A percentile compares a stretch with the other conserved stretches of the same genome.
These are phyloP conservation scores for Penicillium parvum DNA, from an alignment of 495 filamentous ascomycete genomes.

Conservation along the genomic window DNA sequence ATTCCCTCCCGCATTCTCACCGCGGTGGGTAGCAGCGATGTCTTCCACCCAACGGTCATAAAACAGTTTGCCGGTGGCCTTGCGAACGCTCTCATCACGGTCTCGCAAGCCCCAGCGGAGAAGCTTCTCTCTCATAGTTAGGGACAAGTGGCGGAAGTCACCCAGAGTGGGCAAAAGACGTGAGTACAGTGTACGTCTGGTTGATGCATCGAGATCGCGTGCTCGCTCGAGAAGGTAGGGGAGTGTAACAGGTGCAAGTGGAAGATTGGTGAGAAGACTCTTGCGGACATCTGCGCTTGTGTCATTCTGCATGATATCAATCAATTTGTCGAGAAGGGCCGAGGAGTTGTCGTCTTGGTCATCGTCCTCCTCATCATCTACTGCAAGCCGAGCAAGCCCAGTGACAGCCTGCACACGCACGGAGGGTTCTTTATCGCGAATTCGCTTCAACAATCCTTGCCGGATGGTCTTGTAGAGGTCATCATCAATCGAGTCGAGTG, in stretches of 20 bases:
- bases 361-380: constrained; percentile 72
- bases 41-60: constrained; percentile 95
- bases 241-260: constrained; percentile 74
- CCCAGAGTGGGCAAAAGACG: constrained; percentile 82
- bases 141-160: constrained; percentile 91
- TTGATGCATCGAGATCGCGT: constrained; percentile 78
- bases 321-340: constrained; percentile 72
- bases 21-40: constrained; percentile 62
- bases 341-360: constrained; percentile 59
- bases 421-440: constrained; percentile 88
- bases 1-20: constrained; percentile 39
- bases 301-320: constrained; percentile 91
- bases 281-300: constrained; percentile 88
- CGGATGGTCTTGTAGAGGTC: constrained; percentile 79
- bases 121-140: constrained; percentile 94
- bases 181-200: constrained; percentile 81
- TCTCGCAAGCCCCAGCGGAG: constrained; percentile 94
- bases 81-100: constrained; percentile 89
- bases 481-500: constrained; percentile 83
- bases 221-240: constrained; percentile 89
- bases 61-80: constrained; percentile 86
- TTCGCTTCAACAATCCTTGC: constrained; percentile 70
- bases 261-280: constrained; percentile 81
- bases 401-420: constrained; percentile 93
- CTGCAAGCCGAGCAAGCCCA: constrained; percentile 77